Percentiles rank a stretch among this genome's conserved stretches.
Conservation (phyloP, 2,329 filamentous ascomycete species). For the Phialophora verrucosa region DNA sequence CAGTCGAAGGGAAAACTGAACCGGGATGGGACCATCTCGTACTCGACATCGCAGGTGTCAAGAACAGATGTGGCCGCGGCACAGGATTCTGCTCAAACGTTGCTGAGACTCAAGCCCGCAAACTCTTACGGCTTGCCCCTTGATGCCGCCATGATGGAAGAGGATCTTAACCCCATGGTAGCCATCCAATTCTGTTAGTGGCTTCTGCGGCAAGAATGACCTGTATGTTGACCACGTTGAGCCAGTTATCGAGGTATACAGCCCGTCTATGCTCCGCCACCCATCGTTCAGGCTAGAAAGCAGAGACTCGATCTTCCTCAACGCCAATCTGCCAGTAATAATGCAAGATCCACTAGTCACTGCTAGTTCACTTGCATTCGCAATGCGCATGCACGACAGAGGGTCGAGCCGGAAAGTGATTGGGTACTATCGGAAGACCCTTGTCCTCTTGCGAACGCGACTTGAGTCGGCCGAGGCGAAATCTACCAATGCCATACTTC, state of each 20-base stretch:
- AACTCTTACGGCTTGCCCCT: conserved; percentile 14
- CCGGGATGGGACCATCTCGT: too few relatives aligned
- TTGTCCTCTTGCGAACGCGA: conserved; percentile 5
- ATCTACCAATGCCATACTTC: conserved; percentile 9
- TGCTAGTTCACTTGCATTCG: conserved; percentile 5
- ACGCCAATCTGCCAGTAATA: conserved; percentile 8
- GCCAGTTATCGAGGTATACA: conserved; percentile 16
- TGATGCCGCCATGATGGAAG: conserved; percentile 8
- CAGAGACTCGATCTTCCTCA: conserved; percentile 9
- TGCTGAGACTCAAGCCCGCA: conserved; percentile 10
- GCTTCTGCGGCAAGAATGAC: neutral
- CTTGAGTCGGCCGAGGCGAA: neutral
- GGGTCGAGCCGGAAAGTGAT: conserved; percentile 2
- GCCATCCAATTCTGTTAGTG: conserved; percentile 18
- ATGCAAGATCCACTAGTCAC: conserved; percentile 20
- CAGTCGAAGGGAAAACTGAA: too few relatives aligned
- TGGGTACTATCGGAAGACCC: conserved; percentile 7
- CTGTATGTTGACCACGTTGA: neutral
- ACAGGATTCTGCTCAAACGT: neutral
- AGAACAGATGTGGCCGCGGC: neutral
- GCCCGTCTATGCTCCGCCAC: conserved; percentile 14
- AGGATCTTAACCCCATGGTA: conserved; percentile 7
- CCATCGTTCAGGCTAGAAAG: conserved; percentile 8
- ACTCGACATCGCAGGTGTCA: too few relatives aligned
- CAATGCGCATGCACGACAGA: conserved; percentile 8